A percentile compares a stretch with the other conserved stretches of the same genome.
phyloP scores from a whole-genome alignment of 2,329 filamentous ascomycete genomes.

The Talaromyces amestolkiae region DNA sequence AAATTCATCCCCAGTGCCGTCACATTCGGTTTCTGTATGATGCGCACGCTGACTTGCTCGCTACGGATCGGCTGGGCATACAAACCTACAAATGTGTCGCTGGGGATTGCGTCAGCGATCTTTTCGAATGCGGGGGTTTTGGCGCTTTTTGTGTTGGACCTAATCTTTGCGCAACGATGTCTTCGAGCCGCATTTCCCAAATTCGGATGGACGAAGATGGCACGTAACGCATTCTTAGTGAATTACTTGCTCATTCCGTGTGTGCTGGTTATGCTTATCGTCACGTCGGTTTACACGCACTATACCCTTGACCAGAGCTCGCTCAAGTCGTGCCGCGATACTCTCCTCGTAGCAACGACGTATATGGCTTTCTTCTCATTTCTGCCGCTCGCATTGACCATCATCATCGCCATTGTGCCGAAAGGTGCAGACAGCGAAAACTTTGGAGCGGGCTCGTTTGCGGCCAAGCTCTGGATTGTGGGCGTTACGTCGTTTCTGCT shows the following conservation, averaged over 20 bases:
- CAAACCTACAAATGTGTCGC: conserved; percentile 40
- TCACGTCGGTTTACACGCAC: conserved; percentile 61
- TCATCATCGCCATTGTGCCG: conserved; percentile 49
- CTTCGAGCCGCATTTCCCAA: conserved; percentile 69
- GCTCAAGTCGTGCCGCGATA: conserved; percentile 55
- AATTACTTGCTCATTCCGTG: conserved; percentile 59
- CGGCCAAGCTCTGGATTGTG: conserved; percentile 65
- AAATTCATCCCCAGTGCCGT: conserved; percentile 51
- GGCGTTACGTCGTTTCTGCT: conserved; percentile 59
- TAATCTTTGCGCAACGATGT: conserved; percentile 73
- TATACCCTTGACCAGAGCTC: conserved; percentile 60
- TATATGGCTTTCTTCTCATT: conserved; percentile 66
- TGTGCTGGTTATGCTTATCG: conserved; percentile 65
- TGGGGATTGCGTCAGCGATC: conserved; percentile 61
- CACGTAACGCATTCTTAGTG: conserved; percentile 54
- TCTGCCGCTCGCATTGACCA: conserved; percentile 60
- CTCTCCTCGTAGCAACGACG: conserved; percentile 63
- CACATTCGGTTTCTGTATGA: conserved; percentile 52
- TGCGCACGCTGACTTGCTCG: conserved; percentile 47
- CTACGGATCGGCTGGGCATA: conserved; percentile 58
- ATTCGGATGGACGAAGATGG: conserved; percentile 64
- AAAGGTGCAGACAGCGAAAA: conserved; percentile 48
- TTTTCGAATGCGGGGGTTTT: conserved; percentile 73
- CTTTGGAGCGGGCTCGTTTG: conserved; percentile 66
- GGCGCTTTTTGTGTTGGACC: conserved; percentile 72